These are phyloP conservation scores for Gymnopus androsaceus DNA, from an alignment of 1,284 basidiomycete genomes.

Conservation along the genomic window DNA sequence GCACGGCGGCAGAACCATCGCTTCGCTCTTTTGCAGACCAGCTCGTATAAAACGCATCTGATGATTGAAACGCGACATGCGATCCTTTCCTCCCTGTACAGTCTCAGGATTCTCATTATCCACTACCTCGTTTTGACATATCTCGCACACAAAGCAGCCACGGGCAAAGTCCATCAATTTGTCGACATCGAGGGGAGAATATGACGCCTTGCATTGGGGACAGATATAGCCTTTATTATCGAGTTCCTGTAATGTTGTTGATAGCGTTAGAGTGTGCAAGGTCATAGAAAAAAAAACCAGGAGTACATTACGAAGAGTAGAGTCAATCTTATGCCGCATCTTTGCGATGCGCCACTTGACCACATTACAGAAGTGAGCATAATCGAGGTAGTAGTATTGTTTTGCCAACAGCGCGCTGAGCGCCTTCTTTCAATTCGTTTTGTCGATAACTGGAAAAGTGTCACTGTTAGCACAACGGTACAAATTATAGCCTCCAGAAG, in stretches of 20 bases:
- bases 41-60: constrained; percentile 88
- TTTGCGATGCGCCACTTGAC: constrained; percentile 97
- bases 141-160: constrained; percentile 74
- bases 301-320: constrained; percentile 78
- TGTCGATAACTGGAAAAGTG: constrained; percentile 65
- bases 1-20: constrained; percentile 81
- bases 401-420: constrained; percentile 77
- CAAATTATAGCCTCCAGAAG: background rate
- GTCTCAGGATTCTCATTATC: constrained; percentile 92
- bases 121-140: constrained; percentile 78
- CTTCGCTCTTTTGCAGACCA: constrained; percentile 86
- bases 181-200: constrained; percentile 85
- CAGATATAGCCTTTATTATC: constrained; percentile 97
- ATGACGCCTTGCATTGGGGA: constrained; percentile 84
- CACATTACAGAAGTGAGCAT: constrained; percentile 93
- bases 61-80: constrained; percentile 93
- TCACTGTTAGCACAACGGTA: constrained; percentile 14
- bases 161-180: constrained; percentile 72
- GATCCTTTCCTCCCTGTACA: constrained; percentile 83
- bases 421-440: constrained; percentile 84
- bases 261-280: constrained; percentile 13
- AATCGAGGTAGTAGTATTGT: constrained; percentile 97
- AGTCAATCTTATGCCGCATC: constrained; percentile 90
- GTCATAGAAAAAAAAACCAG: constrained; percentile 3
- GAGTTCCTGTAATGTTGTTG: constrained; percentile 82